Evolutionary conservation across 371 early-diverging fungal genomes (phyloP).

Genomic region (Apophysomyces ossiformis): DNA sequence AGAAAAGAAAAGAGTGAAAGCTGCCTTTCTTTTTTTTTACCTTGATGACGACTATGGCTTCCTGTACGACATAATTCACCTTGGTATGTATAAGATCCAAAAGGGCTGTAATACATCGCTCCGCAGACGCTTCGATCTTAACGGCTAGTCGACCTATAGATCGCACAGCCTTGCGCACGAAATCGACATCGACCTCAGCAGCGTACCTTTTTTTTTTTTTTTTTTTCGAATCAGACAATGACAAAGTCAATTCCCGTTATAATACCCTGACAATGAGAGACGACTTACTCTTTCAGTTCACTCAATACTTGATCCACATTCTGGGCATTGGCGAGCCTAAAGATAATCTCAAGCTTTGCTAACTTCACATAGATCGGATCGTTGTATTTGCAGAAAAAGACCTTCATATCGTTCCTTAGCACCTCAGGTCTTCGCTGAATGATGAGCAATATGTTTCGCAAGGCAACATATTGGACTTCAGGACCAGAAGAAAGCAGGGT

Average conservation of each 20-base stretch:
- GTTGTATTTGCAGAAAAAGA: constrained; percentile 98
- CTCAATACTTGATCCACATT: constrained; percentile 92
- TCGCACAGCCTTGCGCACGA: constrained; percentile 90
- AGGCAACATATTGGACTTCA: constrained; percentile 96
- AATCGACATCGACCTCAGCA: constrained; percentile 96
- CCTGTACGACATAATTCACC: constrained; percentile 92
- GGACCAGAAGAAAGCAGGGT: constrained; percentile 87
- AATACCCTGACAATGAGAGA: not conserved
- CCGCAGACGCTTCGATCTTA: constrained; percentile 88
- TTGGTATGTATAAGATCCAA: constrained; percentile 90
- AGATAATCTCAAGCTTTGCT: constrained; percentile 95
- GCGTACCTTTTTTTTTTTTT: constrained; percentile 70
- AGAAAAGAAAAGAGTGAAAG: not conserved
- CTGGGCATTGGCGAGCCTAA: constrained; percentile 79
- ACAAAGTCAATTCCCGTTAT: constrained; percentile 1
- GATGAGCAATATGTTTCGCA: constrained; percentile 95
- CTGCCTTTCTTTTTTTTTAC: constrained; percentile 29
- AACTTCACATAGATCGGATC: constrained; percentile 98
- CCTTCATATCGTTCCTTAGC: constrained; percentile 87
- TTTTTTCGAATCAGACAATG: too few species aligned
- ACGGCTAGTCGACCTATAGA: constrained; percentile 95
- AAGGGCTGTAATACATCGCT: constrained; percentile 85
- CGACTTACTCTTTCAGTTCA: constrained; percentile 87
- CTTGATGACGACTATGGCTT: constrained; percentile 90
- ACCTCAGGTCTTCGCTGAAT: constrained; percentile 92